Evolutionary conservation across 805 yeast species (phyloP).

Genomic region (Metschnikowia gelsemii): DNA sequence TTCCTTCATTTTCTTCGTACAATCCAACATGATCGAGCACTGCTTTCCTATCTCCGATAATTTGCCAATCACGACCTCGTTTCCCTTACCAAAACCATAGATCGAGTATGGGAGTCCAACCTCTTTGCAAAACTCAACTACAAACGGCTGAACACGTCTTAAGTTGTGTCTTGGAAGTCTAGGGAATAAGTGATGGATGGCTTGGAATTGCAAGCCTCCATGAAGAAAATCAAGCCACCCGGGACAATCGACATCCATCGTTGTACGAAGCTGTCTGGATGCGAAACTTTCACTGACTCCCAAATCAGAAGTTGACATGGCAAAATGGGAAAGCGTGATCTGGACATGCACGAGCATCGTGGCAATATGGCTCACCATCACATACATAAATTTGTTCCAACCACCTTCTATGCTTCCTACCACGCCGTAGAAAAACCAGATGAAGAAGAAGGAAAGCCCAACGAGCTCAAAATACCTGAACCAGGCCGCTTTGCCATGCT

Average conservation of each 20-base stretch:
- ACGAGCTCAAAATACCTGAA: conserved; percentile 72
- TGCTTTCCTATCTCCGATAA: conserved; percentile 77
- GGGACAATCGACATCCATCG: conserved; percentile 95
- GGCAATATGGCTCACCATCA: conserved; percentile 72
- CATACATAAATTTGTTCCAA: conserved; percentile 53
- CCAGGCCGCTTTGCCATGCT: conserved; percentile 82
- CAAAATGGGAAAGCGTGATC: conserved; percentile 85
- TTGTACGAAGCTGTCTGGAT: conserved; percentile 79
- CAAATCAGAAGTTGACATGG: conserved; percentile 87
- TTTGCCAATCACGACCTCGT: conserved; percentile 64
- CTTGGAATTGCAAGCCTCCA: conserved; percentile 92
- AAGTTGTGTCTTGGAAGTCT: conserved; percentile 86
- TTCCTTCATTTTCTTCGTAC: conserved; percentile 60
- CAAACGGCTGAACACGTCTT: conserved; percentile 68
- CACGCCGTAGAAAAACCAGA: conserved; percentile 76
- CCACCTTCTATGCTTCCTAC: conserved; percentile 54
- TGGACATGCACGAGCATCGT: conserved; percentile 95
- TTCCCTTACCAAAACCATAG: conserved; percentile 81
- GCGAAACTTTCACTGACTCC: conserved; percentile 79
- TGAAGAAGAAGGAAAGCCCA: conserved; percentile 69
- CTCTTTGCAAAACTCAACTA: conserved; percentile 69
- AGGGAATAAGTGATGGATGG: conserved; percentile 87
- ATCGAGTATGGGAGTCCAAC: conserved; percentile 79
- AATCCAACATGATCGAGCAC: conserved; percentile 71
- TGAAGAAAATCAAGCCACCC: conserved; percentile 88